Base-by-base conservation (phyloP, 2,329 filamentous ascomycete genomes). In the Curvularia lunata region DNA sequence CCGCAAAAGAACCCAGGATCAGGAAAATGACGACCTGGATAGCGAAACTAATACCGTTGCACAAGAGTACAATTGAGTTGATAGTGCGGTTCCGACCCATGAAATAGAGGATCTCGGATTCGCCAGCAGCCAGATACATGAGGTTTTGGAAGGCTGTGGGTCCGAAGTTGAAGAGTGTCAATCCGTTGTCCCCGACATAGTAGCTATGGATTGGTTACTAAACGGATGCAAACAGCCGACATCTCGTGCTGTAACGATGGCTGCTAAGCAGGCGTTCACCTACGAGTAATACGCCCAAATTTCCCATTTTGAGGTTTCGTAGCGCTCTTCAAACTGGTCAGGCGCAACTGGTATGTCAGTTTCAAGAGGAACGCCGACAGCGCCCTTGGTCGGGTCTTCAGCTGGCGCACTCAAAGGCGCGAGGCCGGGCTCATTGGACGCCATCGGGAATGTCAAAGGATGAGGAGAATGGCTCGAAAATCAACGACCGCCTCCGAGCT, bases 21-120 rank as follows among this genome's bases (percentile, higher is more conserved):
- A 86, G 75, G 66, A 86, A 85, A 5, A 86, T 67, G 7, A 85
- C 80, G 27, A 86, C 83, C 69, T 90, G 88, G 34, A 88, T 82
- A 1, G 87, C 86, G 69, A 91, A 91, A 16, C 83, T 86, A 54
- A 90, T 85, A 52, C 88, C 88, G 66, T 90, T 90, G 70, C 82
- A 81, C 0, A 89, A 78, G 7, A 90, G 77, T 4, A 90, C 85
- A 52, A 90, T 71, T 9, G 63, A 66, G 40, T 72, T 66, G 52
- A 72, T 64, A 1, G 60, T 67, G 13, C 71, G 63, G 23, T 80
- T 73, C 37, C 77, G 77, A 13, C 87, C 86, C 1, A 83, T 82
- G 59, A 89, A 89, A 2, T 67, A 64, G 21, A 89, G 73, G 1
- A 83, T 78, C 1, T 79, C 81, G 9, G 78, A 79, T 48, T 84